Evolutionary conservation across 345 rosid genomes (phyloP), one percentile per base, ranked within the genome.

Genomic region (Ceriops zippeliana): DNA sequence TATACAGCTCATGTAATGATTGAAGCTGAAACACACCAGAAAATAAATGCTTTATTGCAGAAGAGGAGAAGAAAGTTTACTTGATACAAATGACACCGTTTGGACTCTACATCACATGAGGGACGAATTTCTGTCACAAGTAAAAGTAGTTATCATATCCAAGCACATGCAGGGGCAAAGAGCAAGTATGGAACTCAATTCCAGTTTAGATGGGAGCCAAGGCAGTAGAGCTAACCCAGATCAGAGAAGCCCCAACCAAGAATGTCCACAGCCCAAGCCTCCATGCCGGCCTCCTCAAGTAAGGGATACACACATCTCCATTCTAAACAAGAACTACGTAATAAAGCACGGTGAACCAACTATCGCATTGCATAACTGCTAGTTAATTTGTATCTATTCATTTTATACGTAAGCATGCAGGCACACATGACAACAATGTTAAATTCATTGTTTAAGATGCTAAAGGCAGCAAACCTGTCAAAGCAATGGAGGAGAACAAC

Each of bases 201-300:
- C 31, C 20, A 17, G 10, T 27, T 32, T 7, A 7, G n/a, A n/a
- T 32, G 32, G 22, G 51, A 21, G 6, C 49, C 34, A 51, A 27
- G 58, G 72, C 20, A 28, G 32, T 21, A 30, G 8, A 51, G 54
- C 56, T 59, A 68, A 92, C 98, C 82, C 81, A 89, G 82, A 76
- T 90, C 90, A 16, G 92, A 92, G 81, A 92, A 92, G 27, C 96
- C 98, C 95, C 90, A 92, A 27, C 98, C 98, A 31, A 92, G 98
- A 79, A 92, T 81, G 80, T 92, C 98, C 61, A 92, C 57, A 37
- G 98, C 98, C 98, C 96, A 92, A 72, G 86, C 87, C 70, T 89
- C 98, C 72, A 86, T 70, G 68, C 86, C 90, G 56, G 87, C 89
- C 31, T 88, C 84, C 74, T 92, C 96, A 34, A 92, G 92, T 65